Conservation (phyloP, 768 basidiomycete species). For the Porpolomopsis calyptriformis region DNA sequence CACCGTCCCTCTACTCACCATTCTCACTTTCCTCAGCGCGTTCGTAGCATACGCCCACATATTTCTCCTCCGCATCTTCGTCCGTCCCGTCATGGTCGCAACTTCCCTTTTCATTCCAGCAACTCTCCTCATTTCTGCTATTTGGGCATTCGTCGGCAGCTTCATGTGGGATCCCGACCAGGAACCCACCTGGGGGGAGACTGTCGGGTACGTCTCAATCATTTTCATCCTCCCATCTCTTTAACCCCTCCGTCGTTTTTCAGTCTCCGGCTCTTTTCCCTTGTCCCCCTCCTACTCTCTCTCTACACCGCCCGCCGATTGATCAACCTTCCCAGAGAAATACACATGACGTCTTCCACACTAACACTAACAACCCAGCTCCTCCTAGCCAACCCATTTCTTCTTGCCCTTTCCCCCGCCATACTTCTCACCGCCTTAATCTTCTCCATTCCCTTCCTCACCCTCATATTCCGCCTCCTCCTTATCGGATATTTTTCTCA, state of each 20-base stretch:
- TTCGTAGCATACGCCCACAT: conserved; percentile 64
- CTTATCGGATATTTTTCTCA: conserved; percentile 46
- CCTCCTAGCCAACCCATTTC: conserved; percentile 60
- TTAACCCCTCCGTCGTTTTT: not conserved
- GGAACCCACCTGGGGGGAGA: conserved; percentile 74
- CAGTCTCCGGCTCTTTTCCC: conserved; percentile 67
- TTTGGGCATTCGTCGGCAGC: conserved; percentile 77
- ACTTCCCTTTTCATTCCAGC: conserved; percentile 70
- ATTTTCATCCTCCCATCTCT: not conserved
- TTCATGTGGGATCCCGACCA: conserved; percentile 46
- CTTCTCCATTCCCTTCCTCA: conserved; percentile 68
- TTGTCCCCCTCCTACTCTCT: conserved; percentile 62
- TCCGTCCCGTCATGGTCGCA: conserved; percentile 71
- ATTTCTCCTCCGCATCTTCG: conserved; percentile 67
- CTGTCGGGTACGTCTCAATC: conserved; percentile 50
- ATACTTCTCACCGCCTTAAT: conserved; percentile 61
- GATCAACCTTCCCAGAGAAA: conserved; percentile 56
- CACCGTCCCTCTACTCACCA: conserved; percentile 66
- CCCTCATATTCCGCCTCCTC: conserved; percentile 66
- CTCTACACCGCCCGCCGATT: conserved; percentile 63
- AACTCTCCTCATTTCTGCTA: conserved; percentile 59
- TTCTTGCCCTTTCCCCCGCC: conserved; percentile 63
- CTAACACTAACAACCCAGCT: conserved; percentile 56
- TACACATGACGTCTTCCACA: conserved; percentile 53
- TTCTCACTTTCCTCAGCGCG: conserved; percentile 63